Conservation (phyloP, 371 early-diverging fungal genomes). For the Mycotypha africana region DNA sequence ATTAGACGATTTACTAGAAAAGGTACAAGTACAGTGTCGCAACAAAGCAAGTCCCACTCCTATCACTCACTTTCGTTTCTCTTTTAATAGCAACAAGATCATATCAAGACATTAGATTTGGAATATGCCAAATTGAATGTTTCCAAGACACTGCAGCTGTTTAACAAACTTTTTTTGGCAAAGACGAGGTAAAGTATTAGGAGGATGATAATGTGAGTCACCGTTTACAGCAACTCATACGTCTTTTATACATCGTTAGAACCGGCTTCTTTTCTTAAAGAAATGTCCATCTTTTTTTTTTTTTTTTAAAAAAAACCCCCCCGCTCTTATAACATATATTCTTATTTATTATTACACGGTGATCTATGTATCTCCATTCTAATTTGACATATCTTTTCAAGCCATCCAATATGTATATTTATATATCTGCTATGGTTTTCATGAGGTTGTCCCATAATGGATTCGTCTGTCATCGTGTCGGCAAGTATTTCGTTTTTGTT, state of each 20-base stretch:
- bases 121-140: constrained; percentile 86
- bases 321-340: no score
- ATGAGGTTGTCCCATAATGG: no score
- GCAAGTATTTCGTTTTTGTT: no score
- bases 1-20: constrained; percentile 90
- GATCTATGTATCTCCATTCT: no score
- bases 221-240: no score
- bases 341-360: no score
- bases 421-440: no score
- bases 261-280: background rate
- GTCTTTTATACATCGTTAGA: background rate
- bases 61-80: background rate
- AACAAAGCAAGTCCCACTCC: constrained; percentile 16
- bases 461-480: no score
- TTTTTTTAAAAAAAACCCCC: no score
- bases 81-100: constrained; percentile 74
- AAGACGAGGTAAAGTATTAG: constrained; percentile 26
- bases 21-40: constrained; percentile 15
- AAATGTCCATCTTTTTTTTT: no score
- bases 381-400: no score
- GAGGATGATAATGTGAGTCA: background rate
- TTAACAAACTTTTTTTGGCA: constrained; percentile 40
- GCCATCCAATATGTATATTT: no score
- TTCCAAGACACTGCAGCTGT: constrained; percentile 29
- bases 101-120: constrained; percentile 76